A percentile compares a stretch with the other conserved stretches of the same genome.
Evolutionary conservation across 2,329 filamentous ascomycete species (phyloP).

Genomic region (Ascocoryne sarcoides): DNA sequence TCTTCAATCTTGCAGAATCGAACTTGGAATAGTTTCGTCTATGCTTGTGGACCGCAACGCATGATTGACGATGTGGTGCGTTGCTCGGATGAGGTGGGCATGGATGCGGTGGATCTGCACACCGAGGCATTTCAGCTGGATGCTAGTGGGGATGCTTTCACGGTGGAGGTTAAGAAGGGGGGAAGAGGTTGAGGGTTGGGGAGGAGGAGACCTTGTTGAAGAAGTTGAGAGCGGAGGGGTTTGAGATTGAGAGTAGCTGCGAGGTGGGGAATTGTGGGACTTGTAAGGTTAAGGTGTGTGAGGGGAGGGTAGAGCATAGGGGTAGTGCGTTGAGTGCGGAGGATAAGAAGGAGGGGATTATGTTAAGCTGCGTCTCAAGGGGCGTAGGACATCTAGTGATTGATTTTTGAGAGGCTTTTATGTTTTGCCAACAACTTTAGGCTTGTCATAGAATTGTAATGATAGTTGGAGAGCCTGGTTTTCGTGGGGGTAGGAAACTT

Average conservation of each 20-base stretch:
- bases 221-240: slow-evolving; percentile 32
- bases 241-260: slow-evolving; percentile 34
- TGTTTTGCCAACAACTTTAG: too few species aligned
- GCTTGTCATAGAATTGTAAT: too few species aligned
- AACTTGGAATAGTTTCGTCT: slow-evolving; percentile 48
- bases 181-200: slow-evolving; percentile 36
- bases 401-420: slow-evolving; percentile 12
- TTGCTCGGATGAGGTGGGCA: slow-evolving; percentile 33
- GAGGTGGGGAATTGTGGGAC: slow-evolving; percentile 37
- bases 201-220: slow-evolving; percentile 34
- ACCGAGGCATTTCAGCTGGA: slow-evolving; percentile 50
- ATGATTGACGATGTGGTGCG: slow-evolving; percentile 45
- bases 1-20: slow-evolving; percentile 35
- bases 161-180: slow-evolving; percentile 39
- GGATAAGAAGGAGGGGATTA: slow-evolving; percentile 26
- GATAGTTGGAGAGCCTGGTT: too few species aligned
- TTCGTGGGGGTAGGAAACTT: too few species aligned
- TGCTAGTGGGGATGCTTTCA: slow-evolving; percentile 49
- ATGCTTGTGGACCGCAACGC: slow-evolving; percentile 49
- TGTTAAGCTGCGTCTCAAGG: slow-evolving; percentile 20
- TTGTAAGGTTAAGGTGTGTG: slow-evolving; percentile 32
- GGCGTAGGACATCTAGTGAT: slow-evolving; percentile 15
- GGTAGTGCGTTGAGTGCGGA: slow-evolving; percentile 31
- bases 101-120: slow-evolving; percentile 45
- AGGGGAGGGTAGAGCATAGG: slow-evolving; percentile 32